These are phyloP conservation scores for Ophiostoma ulmi DNA, from an alignment of 2,329 filamentous ascomycete genomes.

Conservation along the genomic window DNA sequence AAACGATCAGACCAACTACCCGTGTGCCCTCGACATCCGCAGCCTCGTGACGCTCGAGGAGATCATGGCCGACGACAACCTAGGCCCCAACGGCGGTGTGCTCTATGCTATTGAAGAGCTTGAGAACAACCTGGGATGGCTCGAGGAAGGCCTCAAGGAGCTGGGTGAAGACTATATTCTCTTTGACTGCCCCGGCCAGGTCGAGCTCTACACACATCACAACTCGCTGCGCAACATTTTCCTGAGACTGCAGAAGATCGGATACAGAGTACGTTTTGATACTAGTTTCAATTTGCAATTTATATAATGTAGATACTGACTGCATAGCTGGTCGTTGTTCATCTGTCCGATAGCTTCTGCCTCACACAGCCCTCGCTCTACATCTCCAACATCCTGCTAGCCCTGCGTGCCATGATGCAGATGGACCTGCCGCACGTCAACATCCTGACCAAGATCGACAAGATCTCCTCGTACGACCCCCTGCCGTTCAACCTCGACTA, in stretches of 20 bases:
- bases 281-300: neutral
- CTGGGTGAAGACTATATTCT: conserved; percentile 86
- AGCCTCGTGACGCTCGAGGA: conserved; percentile 85
- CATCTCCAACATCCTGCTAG: conserved; percentile 87
- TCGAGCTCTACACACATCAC: conserved; percentile 96
- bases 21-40: conserved; percentile 84
- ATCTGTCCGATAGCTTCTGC: conserved; percentile 91
- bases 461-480: conserved; percentile 75
- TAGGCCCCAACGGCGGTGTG: conserved; percentile 89
- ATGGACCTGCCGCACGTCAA: conserved; percentile 96
- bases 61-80: conserved; percentile 83
- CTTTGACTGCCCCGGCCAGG: conserved; percentile 95
- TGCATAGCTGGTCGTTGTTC: conserved; percentile 77
- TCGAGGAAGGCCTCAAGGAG: conserved; percentile 73
- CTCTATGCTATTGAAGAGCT: conserved; percentile 93
- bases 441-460: conserved; percentile 96
- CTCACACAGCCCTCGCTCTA: conserved; percentile 91
- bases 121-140: conserved; percentile 89
- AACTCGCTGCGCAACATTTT: conserved; percentile 88
- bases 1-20: conserved; percentile 87
- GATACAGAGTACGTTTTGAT: conserved; percentile 68
- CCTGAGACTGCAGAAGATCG: conserved; percentile 80
- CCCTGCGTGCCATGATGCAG: conserved; percentile 93
- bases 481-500: conserved; percentile 94
- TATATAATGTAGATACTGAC: neutral